A percentile compares a stretch with the other conserved stretches of the same genome.
Conservation (phyloP, 139 green algal species). For the Pseudopediastrum boryanum region DNA sequence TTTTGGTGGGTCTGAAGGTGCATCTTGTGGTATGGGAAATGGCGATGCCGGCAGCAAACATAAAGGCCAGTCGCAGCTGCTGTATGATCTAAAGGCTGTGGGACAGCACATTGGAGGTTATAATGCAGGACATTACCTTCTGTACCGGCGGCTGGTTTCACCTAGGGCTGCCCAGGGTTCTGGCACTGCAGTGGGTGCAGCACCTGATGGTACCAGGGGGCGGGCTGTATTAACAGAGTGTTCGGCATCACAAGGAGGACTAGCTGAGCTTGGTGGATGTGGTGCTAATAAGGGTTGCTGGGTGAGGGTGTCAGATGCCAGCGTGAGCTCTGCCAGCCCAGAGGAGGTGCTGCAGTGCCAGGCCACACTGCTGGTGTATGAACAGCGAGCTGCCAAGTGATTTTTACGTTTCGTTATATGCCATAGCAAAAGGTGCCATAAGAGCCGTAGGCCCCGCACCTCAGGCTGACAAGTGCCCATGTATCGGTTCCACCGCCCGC, state of each 20-base stretch:
- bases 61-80: too few relatives aligned
- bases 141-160: slow-evolving; percentile 17
- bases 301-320: slow-evolving; percentile 16
- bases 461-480: too few relatives aligned
- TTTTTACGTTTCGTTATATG: too few relatives aligned
- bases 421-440: too few relatives aligned
- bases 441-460: too few relatives aligned
- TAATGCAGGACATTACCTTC: slow-evolving; percentile 20
- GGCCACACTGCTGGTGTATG: slow-evolving; percentile 31
- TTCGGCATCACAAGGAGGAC: not conserved
- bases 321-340: not conserved
- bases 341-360: slow-evolving; percentile 26
- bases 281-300: not conserved
- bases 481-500: too few relatives aligned
- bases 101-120: slow-evolving; percentile 30
- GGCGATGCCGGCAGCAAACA: too few relatives aligned
- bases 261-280: too few relatives aligned
- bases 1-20: not conserved
- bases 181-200: too few relatives aligned
- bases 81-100: slow-evolving; percentile 29
- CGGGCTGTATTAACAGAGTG: not conserved
- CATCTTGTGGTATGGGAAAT: too few relatives aligned
- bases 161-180: not conserved
- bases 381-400: too few relatives aligned
- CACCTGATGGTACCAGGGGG: too few relatives aligned